Percentiles rank a stretch among this genome's conserved stretches.
phyloP scores from a whole-genome alignment of 2,329 filamentous ascomycete species.

The Akanthomyces lecanii region DNA sequence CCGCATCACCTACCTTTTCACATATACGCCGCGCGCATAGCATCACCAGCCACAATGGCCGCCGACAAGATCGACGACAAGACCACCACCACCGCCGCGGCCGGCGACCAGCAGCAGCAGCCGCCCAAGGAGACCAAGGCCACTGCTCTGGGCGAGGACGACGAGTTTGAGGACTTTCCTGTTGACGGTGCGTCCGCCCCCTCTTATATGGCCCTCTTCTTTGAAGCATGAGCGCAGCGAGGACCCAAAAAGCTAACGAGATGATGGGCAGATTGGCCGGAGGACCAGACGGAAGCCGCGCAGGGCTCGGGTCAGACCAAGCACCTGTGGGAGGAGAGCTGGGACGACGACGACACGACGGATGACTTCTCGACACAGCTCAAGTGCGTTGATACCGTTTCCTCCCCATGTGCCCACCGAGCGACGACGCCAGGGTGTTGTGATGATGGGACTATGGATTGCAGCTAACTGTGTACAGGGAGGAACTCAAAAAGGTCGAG shows the following conservation, averaged over 20 bases:
- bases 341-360: slow-evolving; percentile 96
- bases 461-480: slow-evolving; percentile 45
- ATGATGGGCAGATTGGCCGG: slow-evolving; percentile 70
- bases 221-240: not conserved
- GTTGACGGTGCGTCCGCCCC: slow-evolving; percentile 67
- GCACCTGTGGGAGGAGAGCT: slow-evolving; percentile 98
- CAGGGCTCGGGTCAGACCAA: slow-evolving; percentile 60
- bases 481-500: slow-evolving; percentile 94
- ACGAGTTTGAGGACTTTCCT: slow-evolving; percentile 98
- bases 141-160: slow-evolving; percentile 83
- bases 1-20: not conserved
- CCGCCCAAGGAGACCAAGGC: slow-evolving; percentile 48
- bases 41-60: slow-evolving; percentile 26
- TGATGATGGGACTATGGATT: not conserved
- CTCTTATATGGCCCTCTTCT: not conserved
- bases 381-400: slow-evolving; percentile 57
- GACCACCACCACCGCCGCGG: slow-evolving; percentile 22
- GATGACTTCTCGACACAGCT: slow-evolving; percentile 95
- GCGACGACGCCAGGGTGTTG: too few species aligned
- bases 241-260: not conserved
- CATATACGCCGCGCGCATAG: not conserved
- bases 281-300: slow-evolving; percentile 83
- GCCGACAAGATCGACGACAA: slow-evolving; percentile 32
- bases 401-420: too few species aligned
- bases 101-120: slow-evolving; percentile 36